Evolutionary conservation across 192 early-diverging fungal species (phyloP).

Genomic region (Chytriomyces hyalinus): DNA sequence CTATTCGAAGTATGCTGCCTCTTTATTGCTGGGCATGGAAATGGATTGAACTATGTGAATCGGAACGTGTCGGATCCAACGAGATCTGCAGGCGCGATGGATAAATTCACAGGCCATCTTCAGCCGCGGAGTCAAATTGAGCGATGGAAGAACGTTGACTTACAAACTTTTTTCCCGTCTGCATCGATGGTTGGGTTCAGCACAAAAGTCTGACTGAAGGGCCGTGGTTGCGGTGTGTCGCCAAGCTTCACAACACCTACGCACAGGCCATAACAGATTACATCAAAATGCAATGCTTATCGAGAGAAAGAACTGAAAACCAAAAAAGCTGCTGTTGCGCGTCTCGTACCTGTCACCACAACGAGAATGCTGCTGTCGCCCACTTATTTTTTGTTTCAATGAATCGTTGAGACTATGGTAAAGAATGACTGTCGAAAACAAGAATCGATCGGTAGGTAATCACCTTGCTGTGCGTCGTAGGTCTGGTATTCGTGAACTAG

Average conservation of each 20-base stretch:
- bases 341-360: slow-evolving; percentile 21
- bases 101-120: background rate
- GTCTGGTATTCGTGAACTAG: slow-evolving; percentile 41
- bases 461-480: slow-evolving; percentile 46
- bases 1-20: no score
- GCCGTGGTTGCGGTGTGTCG: slow-evolving; percentile 34
- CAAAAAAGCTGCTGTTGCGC: background rate
- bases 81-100: slow-evolving; percentile 10
- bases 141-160: background rate
- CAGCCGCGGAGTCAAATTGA: background rate
- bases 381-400: background rate
- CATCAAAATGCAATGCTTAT: background rate
- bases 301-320: background rate
- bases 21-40: no score
- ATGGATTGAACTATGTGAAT: slow-evolving; percentile 17
- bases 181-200: slow-evolving; percentile 37
- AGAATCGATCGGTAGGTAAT: slow-evolving; percentile 22
- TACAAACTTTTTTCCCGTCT: slow-evolving; percentile 35
- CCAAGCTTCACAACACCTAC: slow-evolving; percentile 43
- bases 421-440: background rate
- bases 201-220: slow-evolving; percentile 48
- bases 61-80: slow-evolving; percentile 37
- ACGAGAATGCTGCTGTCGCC: slow-evolving; percentile 29
- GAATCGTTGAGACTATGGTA: background rate
- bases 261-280: background rate